Conservation (phyloP, 495 filamentous ascomycete species). For the Beverwykella pulmonaria region DNA sequence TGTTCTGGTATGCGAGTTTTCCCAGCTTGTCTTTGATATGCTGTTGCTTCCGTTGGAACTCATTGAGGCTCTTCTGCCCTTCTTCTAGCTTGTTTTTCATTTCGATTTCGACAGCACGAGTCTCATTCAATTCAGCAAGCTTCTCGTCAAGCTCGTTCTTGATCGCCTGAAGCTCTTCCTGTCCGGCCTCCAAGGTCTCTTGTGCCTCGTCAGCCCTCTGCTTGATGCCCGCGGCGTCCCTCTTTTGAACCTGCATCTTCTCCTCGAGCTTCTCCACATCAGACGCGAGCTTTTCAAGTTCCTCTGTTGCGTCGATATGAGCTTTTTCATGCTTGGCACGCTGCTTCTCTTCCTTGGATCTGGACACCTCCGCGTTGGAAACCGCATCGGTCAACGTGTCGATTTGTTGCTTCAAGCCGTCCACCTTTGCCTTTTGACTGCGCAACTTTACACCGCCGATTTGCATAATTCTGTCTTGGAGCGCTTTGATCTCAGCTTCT, state of each 20-base stretch:
- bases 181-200: conserved; percentile 76
- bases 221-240: conserved; percentile 70
- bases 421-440: conserved; percentile 90
- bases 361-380: conserved; percentile 79
- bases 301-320: conserved; percentile 69
- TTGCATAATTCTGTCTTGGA: conserved; percentile 98
- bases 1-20: conserved; percentile 76
- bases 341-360: conserved; percentile 90
- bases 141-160: conserved; percentile 88
- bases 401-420: conserved; percentile 84
- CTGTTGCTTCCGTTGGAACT: conserved; percentile 80
- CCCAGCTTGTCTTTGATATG: conserved; percentile 89
- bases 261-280: conserved; percentile 76
- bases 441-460: conserved; percentile 91
- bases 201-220: conserved; percentile 83
- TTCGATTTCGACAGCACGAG: conserved; percentile 87
- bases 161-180: conserved; percentile 72
- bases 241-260: conserved; percentile 74
- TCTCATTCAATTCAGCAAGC: conserved; percentile 84
- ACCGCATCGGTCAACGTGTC: conserved; percentile 76
- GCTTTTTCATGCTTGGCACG: conserved; percentile 84
- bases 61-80: conserved; percentile 82
- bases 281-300: conserved; percentile 67
- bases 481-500: conserved; percentile 84
- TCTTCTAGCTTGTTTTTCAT: conserved; percentile 98